phyloP scores from a whole-genome alignment of 1,139 yeast genomes.

The Lodderomyces orthopsilosis region DNA sequence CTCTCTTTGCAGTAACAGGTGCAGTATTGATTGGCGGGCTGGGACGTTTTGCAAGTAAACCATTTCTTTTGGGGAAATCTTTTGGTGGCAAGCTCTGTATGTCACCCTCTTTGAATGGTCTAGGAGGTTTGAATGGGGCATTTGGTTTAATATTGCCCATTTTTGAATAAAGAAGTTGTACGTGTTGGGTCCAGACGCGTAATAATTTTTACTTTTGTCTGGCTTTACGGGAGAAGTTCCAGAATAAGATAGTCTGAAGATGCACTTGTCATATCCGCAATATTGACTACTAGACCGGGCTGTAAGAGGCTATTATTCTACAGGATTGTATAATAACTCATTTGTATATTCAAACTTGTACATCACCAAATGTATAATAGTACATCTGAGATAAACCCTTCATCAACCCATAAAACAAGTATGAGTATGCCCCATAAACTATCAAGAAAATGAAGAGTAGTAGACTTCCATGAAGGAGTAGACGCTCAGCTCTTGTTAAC shows the following conservation, averaged over 20 bases:
- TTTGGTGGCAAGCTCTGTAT: not conserved
- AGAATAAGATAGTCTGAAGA: no score
- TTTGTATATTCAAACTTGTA: not conserved
- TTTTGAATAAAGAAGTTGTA: not conserved
- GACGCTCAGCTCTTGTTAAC: constrained; percentile 37
- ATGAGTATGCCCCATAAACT: constrained; percentile 37
- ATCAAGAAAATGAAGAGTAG: constrained; percentile 31
- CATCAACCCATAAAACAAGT: constrained; percentile 32
- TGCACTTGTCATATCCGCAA: no score
- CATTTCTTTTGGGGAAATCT: constrained; percentile 7
- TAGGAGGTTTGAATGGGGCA: constrained; percentile 40
- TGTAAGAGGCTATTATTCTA: no score
- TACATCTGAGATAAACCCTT: constrained; percentile 32
- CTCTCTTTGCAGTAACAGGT: constrained; percentile 2
- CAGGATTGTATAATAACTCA: no score
- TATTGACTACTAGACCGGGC: no score
- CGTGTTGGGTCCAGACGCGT: constrained; percentile 11
- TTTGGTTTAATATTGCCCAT: constrained; percentile 15
- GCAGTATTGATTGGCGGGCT: not conserved
- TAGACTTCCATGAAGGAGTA: constrained; percentile 29
- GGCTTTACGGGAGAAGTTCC: no score
- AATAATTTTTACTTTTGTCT: not conserved
- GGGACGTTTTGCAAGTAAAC: not conserved
- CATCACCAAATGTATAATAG: constrained; percentile 34
- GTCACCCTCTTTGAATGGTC: constrained; percentile 14